Percentiles rank a stretch among this genome's conserved stretches.
Conservation (phyloP, 768 basidiomycete species). For the Wakefieldia striispora region DNA sequence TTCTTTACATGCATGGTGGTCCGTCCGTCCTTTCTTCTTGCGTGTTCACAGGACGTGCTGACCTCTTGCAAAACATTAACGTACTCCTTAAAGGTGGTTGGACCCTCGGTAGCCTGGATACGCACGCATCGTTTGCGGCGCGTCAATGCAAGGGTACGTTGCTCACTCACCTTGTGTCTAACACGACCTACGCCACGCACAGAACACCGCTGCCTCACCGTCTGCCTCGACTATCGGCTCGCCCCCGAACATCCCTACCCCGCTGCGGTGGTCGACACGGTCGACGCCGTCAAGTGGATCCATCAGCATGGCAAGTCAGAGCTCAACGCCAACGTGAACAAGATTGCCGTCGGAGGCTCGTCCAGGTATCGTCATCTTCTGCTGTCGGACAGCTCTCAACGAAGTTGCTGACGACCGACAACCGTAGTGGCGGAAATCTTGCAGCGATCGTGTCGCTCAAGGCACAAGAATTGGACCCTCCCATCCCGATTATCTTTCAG, state of each 20-base stretch:
- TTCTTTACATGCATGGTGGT: conserved; percentile 76
- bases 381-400: no score
- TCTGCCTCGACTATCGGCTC: conserved; percentile 70
- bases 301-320: conserved; percentile 42
- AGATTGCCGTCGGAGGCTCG: conserved; percentile 68
- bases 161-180: neutral
- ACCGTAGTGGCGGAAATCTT: conserved; percentile 63
- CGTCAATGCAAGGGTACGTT: conserved; percentile 24
- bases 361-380: conserved; percentile 47
- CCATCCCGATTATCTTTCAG: conserved; percentile 61
- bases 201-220: conserved; percentile 62
- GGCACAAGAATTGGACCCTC: conserved; percentile 46
- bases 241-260: conserved; percentile 73
- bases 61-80: no score
- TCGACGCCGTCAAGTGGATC: conserved; percentile 68
- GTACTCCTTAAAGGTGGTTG: conserved; percentile 53
- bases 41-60: no score
- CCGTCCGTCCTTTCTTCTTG: conserved; percentile 7
- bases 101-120: conserved; percentile 63
- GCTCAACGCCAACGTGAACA: conserved; percentile 48
- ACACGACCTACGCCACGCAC: neutral
- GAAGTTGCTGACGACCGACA: neutral
- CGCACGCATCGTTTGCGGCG: conserved; percentile 55
- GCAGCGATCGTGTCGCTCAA: conserved; percentile 66
- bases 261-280: conserved; percentile 65